phyloP scores from a whole-genome alignment of 2,329 filamentous ascomycete genomes.

The Colletotrichum acutatum region DNA sequence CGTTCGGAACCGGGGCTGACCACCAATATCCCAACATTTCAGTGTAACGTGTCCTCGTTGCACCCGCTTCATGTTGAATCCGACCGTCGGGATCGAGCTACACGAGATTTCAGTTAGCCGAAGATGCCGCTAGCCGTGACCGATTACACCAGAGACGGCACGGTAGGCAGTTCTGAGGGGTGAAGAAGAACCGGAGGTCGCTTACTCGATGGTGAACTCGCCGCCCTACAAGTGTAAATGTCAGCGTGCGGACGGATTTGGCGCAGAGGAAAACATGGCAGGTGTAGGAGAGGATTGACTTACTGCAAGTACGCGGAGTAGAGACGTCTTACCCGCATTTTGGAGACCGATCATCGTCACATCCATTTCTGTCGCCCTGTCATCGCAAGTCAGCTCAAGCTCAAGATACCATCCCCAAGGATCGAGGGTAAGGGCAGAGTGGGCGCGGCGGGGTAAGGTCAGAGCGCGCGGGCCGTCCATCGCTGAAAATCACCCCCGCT shows the following conservation, averaged over 20 bases:
- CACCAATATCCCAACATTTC: conserved; percentile 99
- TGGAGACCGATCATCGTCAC: conserved; percentile 99
- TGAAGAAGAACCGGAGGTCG: conserved; percentile 42
- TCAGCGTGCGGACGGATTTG: conserved; percentile 47
- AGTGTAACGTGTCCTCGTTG: conserved; percentile 98
- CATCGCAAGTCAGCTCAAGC: conserved; percentile 38
- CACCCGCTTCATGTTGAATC: conserved; percentile 99
- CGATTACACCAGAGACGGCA: conserved; percentile 1
- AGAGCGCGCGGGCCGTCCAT: conserved; percentile 24
- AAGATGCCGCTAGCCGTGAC: conserved; percentile 20
- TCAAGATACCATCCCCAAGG: conserved; percentile 1
- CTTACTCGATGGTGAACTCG: conserved; percentile 99
- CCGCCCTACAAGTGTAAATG: conserved; percentile 73
- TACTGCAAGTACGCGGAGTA: conserved; percentile 94
- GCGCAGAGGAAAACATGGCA: conserved; percentile 8
- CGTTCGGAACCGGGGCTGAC: conserved; percentile 93
- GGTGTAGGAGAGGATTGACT: conserved; percentile 53
- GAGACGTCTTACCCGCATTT: conserved; percentile 96
- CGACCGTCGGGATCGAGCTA: conserved; percentile 97
- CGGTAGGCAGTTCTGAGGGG: neutral
- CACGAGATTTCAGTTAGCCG: conserved; percentile 45
- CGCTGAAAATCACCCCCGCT: conserved; percentile 24
- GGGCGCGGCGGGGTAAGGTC: conserved; percentile 25
- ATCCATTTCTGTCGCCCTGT: conserved; percentile 98
- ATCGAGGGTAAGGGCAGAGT: conserved; percentile 19